phyloP scores from a whole-genome alignment of 2,329 filamentous ascomycete species.

The Basipetospora chlamydospora region DNA sequence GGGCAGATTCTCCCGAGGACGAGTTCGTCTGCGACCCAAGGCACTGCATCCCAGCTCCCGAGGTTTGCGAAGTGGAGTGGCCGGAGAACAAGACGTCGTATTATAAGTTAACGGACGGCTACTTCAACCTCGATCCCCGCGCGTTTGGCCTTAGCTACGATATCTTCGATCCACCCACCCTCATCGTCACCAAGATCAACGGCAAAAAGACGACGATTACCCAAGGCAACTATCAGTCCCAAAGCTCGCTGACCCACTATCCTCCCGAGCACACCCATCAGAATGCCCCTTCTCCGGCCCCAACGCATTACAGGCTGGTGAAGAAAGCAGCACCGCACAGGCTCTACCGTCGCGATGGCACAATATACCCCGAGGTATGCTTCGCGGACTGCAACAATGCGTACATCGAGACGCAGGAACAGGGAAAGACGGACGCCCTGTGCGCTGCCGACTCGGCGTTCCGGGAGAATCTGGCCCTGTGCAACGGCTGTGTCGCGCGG shows the following conservation, averaged over 20 bases:
- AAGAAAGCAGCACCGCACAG: no score
- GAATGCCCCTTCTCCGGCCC: no score
- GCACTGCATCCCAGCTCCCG: slow-evolving; percentile 29
- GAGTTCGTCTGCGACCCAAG: slow-evolving; percentile 30
- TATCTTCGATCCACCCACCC: slow-evolving; percentile 38
- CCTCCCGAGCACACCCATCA: slow-evolving; percentile 8
- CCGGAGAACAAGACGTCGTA: slow-evolving; percentile 28
- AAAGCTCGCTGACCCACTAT: slow-evolving; percentile 29
- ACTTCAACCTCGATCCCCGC: slow-evolving; percentile 48
- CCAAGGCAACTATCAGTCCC: slow-evolving; percentile 42
- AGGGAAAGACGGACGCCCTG: slow-evolving; percentile 32
- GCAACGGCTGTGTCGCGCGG: slow-evolving; percentile 25
- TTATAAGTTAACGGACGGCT: slow-evolving; percentile 34
- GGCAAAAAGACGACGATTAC: slow-evolving; percentile 27
- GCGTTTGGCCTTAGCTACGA: slow-evolving; percentile 49
- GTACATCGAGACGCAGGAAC: slow-evolving; percentile 25
- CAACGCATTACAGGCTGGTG: neutral
- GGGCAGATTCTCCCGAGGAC: slow-evolving; percentile 27
- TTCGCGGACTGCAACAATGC: slow-evolving; percentile 37
- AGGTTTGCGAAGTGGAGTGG: slow-evolving; percentile 25
- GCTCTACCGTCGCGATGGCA: slow-evolving; percentile 15
- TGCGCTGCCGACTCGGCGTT: slow-evolving; percentile 31
- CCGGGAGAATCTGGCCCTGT: slow-evolving; percentile 18
- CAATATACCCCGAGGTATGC: slow-evolving; percentile 31
- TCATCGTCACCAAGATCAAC: slow-evolving; percentile 20